phyloP scores from a whole-genome alignment of 2,329 filamentous ascomycete species.

The Aspergillus pseudoglaucus region DNA sequence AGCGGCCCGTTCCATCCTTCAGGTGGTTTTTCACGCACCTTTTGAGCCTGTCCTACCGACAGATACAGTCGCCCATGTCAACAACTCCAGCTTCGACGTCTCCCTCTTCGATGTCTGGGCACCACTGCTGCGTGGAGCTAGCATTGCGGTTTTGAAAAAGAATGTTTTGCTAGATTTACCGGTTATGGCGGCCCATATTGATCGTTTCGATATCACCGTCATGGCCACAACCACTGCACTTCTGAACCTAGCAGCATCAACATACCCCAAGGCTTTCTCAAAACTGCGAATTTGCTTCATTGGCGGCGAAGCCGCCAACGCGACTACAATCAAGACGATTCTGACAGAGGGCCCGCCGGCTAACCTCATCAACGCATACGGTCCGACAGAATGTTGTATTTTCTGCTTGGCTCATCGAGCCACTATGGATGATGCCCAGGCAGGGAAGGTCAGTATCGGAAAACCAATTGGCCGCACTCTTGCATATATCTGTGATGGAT shows the following conservation, averaged over 20 bases:
- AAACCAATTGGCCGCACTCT: constrained; percentile 9
- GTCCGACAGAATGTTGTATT: constrained; percentile 17
- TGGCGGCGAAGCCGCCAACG: constrained; percentile 15
- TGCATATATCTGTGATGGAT: constrained; percentile 10
- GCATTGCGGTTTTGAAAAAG: constrained; percentile 11
- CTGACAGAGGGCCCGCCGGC: constrained; percentile 10
- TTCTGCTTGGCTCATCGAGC: constrained; percentile 12
- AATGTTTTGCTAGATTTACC: constrained; percentile 7
- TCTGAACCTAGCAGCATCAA: constrained; percentile 10
- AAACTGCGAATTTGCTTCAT: constrained; percentile 7
- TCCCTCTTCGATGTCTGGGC: constrained; percentile 21
- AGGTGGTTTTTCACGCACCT: constrained; percentile 14
- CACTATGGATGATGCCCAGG: constrained; percentile 8
- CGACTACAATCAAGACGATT: constrained; percentile 9
- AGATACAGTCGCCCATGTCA: constrained; percentile 14
- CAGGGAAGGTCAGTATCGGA: constrained; percentile 35
- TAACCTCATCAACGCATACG: constrained; percentile 17
- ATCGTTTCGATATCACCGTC: constrained; percentile 6
- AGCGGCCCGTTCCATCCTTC: constrained; percentile 10
- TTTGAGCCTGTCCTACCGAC: constrained; percentile 7
- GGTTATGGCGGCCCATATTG: constrained; percentile 4
- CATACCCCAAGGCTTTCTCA: constrained; percentile 10
- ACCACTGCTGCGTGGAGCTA: constrained; percentile 11
- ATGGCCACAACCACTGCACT: constrained; percentile 13
- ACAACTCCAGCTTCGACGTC: constrained; percentile 20